Percentiles rank a stretch among this genome's conserved stretches.
phyloP scores from a whole-genome alignment of 495 filamentous ascomycete species.

The Penicillium dipodomyicola region DNA sequence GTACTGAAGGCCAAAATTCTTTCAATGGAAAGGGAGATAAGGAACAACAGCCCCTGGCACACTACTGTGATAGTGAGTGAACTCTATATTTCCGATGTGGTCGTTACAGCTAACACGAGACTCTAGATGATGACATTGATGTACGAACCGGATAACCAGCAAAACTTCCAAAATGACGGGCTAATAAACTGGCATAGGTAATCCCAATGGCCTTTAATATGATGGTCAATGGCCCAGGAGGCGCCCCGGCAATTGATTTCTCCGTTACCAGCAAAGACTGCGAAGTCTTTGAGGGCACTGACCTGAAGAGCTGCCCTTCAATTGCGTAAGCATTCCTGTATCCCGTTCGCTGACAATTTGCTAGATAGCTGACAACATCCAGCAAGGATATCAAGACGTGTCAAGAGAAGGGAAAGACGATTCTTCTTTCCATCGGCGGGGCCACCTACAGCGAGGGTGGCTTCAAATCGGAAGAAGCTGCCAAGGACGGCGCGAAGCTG shows the following conservation, averaged over 20 bases:
- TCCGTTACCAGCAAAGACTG: constrained; percentile 58
- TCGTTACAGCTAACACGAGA: neutral
- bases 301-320: constrained; percentile 58
- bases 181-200: constrained; percentile 37
- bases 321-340: constrained; percentile 47
- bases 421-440: constrained; percentile 67
- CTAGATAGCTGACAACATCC: constrained; percentile 19
- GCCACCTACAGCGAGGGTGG: constrained; percentile 60
- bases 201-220: constrained; percentile 63
- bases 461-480: constrained; percentile 53
- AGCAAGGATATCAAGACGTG: constrained; percentile 61
- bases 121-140: constrained; percentile 39
- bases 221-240: constrained; percentile 48
- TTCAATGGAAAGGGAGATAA: constrained; percentile 40
- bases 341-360: neutral
- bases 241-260: constrained; percentile 58
- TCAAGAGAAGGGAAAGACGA: constrained; percentile 61
- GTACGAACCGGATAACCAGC: constrained; percentile 21
- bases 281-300: constrained; percentile 53
- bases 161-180: neutral
- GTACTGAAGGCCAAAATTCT: constrained; percentile 57
- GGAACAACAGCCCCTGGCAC: constrained; percentile 52
- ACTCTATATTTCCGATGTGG: too few species aligned
- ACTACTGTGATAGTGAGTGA: constrained; percentile 59
- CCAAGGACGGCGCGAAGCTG: constrained; percentile 53